Evolutionary conservation across 2,329 filamentous ascomycete species (phyloP).

Genomic region (Didymosphaeria variabile): DNA sequence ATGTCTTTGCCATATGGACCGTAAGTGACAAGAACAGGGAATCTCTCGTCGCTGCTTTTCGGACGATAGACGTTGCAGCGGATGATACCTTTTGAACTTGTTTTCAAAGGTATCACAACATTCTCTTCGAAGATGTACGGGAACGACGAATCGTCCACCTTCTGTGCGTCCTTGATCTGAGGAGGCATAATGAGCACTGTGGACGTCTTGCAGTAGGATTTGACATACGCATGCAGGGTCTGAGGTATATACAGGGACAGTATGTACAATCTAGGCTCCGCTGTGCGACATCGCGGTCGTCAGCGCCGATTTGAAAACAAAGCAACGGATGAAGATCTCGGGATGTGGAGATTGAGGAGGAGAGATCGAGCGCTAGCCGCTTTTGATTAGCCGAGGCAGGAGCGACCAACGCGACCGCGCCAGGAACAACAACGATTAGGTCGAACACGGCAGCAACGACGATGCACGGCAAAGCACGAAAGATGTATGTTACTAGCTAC

Average conservation of each 20-base stretch:
- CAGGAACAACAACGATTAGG: neutral
- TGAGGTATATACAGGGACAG: slow-evolving; percentile 2
- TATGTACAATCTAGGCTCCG: neutral
- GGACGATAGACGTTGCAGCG: slow-evolving; percentile 63
- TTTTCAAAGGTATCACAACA: slow-evolving; percentile 56
- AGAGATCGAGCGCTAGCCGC: neutral
- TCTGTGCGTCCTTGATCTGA: slow-evolving; percentile 44
- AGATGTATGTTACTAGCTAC: slow-evolving; percentile 19
- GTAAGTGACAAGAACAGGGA: slow-evolving; percentile 74
- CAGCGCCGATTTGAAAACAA: neutral
- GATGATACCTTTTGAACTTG: slow-evolving; percentile 51
- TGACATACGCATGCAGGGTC: neutral
- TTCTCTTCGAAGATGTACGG: slow-evolving; percentile 62
- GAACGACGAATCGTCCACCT: slow-evolving; percentile 46
- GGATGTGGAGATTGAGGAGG: slow-evolving; percentile 9
- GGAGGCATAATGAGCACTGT: slow-evolving; percentile 32
- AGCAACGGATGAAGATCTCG: neutral
- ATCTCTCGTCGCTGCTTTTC: slow-evolving; percentile 47
- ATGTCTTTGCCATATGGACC: slow-evolving; percentile 80
- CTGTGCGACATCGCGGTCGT: slow-evolving; percentile 1
- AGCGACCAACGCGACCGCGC: neutral
- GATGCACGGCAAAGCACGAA: neutral
- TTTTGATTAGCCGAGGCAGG: slow-evolving; percentile 1
- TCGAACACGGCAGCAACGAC: neutral
- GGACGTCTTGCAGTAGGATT: neutral